These are phyloP conservation scores for Pythium monospermum DNA, from an alignment of 352 stramenopile species.

Conservation along the genomic window DNA sequence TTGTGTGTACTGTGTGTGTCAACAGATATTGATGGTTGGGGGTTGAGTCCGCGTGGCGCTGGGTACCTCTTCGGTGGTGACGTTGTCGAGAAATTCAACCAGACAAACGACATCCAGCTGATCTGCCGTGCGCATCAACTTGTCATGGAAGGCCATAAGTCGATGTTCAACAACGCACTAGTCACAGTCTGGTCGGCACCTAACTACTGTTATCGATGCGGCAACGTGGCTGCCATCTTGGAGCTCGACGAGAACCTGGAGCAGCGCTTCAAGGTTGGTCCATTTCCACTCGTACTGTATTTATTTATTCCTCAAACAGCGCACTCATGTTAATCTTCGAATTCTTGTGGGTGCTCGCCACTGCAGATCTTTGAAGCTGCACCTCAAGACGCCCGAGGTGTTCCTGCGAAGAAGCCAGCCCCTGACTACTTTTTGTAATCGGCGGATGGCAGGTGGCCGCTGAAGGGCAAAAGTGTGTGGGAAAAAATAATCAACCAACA, in stretches of 20 bases:
- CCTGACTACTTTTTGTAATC: conserved; percentile 99
- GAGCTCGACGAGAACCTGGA: conserved; percentile 97
- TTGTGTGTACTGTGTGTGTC: conserved; percentile 83
- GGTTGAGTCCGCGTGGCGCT: conserved; percentile 94
- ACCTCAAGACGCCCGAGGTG: conserved; percentile 94
- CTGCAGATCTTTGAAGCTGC: conserved; percentile 97
- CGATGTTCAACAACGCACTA: conserved; percentile 97
- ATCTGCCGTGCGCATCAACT: conserved; percentile 99
- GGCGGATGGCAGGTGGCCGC: too few relatives aligned
- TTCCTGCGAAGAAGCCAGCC: conserved; percentile 97
- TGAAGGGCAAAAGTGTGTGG: too few relatives aligned
- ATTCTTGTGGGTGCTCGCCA: not conserved
- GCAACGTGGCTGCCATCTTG: conserved; percentile 98
- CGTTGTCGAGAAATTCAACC: conserved; percentile 98
- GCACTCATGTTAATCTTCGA: not conserved
- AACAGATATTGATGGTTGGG: conserved; percentile 99
- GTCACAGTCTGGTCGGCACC: conserved; percentile 99
- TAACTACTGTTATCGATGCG: conserved; percentile 99
- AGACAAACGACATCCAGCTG: conserved; percentile 96
- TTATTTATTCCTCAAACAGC: not conserved
- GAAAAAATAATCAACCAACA: too few relatives aligned
- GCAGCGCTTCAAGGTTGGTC: conserved; percentile 77
- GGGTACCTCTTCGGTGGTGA: conserved; percentile 98
- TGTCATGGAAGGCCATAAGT: conserved; percentile 89
- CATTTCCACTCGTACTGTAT: not conserved